Percentiles rank a stretch among this genome's conserved stretches.
Evolutionary conservation across 2,329 filamentous ascomycete genomes (phyloP).

Genomic region (Trichocomaceae sp.): DNA sequence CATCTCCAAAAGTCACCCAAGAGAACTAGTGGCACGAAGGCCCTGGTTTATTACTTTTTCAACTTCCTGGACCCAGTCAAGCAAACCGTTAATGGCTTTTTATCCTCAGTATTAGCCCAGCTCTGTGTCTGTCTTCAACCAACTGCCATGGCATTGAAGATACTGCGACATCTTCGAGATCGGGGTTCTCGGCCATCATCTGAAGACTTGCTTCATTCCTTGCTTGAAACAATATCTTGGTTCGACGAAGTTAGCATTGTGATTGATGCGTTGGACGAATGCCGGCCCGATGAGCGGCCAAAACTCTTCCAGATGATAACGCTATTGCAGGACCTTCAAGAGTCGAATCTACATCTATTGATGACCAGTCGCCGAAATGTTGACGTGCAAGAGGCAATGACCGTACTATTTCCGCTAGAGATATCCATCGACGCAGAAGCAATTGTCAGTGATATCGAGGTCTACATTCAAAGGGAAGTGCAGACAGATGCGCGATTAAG

Average conservation of each 20-base stretch:
- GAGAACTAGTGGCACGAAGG: background rate
- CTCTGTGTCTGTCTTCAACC: background rate
- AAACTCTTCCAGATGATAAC: background rate
- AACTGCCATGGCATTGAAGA: background rate
- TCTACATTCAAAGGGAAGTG: background rate
- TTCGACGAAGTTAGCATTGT: background rate
- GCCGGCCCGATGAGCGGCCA: background rate
- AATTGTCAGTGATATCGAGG: background rate
- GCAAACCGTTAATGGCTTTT: background rate
- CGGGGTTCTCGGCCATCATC: background rate
- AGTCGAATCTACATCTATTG: background rate
- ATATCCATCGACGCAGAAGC: background rate
- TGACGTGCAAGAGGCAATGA: background rate
- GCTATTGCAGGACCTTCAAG: background rate
- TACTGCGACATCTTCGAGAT: background rate
- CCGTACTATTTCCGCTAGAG: background rate
- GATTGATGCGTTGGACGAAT: background rate
- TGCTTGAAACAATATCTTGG: background rate
- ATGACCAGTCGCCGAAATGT: background rate
- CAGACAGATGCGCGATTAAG: background rate
- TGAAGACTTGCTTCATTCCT: background rate
- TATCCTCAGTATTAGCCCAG: background rate
- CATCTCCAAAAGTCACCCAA: background rate
- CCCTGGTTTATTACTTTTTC: background rate
- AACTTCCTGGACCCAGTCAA: background rate